Conservation (phyloP, 441 rosid species). For the Populus hybrid region DNA sequence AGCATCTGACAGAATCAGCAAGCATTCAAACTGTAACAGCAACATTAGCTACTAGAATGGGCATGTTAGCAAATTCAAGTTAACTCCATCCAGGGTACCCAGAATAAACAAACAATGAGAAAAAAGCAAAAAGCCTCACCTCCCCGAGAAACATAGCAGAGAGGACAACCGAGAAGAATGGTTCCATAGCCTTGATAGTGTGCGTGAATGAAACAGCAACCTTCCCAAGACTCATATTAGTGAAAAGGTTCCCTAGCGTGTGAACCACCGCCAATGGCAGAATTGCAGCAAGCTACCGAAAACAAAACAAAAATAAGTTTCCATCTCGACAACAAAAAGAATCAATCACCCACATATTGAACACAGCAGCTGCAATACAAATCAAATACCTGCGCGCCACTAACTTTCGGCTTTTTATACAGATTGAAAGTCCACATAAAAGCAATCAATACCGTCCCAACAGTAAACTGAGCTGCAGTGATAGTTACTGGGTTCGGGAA, state of each 20-base stretch:
- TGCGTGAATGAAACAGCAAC: constrained; percentile 98
- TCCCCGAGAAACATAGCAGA: constrained; percentile 95
- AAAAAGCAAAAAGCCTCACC: constrained; percentile 33
- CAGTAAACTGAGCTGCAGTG: constrained; percentile 69
- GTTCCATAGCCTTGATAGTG: constrained; percentile 96
- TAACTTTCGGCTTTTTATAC: constrained; percentile 79
- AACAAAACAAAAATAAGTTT: not conserved
- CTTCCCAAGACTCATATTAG: constrained; percentile 97
- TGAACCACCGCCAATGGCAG: constrained; percentile 89
- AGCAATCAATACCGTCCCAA: constrained; percentile 66
- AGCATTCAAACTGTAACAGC: not conserved
- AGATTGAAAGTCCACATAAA: constrained; percentile 83
- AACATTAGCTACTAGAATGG: not conserved
- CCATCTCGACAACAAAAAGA: not conserved
- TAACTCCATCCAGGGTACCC: not conserved
- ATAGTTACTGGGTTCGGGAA: constrained; percentile 72
- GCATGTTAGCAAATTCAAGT: not conserved
- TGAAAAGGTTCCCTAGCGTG: constrained; percentile 80
- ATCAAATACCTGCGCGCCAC: constrained; percentile 62
- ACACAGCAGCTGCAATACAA: not conserved
- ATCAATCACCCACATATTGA: not conserved
- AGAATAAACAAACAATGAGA: not conserved
- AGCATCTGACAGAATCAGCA: constrained; percentile 3
- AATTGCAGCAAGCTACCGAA: constrained; percentile 69
- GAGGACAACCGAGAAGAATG: constrained; percentile 90